phyloP scores from a whole-genome alignment of 176 grass and related monocot species.

The Phoenix roebelenii region DNA sequence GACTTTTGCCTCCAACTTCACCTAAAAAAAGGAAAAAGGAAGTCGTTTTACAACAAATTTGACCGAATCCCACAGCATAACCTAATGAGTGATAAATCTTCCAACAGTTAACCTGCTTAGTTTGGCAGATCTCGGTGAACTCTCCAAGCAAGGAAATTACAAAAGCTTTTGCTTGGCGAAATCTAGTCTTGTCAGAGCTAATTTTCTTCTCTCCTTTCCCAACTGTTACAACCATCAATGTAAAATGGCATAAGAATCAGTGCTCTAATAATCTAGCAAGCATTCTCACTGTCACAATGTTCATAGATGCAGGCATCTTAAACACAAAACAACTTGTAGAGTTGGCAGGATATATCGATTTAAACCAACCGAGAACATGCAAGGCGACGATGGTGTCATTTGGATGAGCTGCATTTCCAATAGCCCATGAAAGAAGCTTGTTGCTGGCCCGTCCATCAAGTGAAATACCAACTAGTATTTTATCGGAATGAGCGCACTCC shows the following conservation, averaged over 20 bases:
- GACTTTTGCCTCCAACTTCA: conserved; percentile 91
- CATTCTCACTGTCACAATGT: no score
- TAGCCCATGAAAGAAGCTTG: conserved; percentile 78
- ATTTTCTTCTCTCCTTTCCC: conserved; percentile 22
- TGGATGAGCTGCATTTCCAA: conserved; percentile 43
- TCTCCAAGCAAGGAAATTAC: conserved; percentile 88
- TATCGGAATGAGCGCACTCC: conserved; percentile 35
- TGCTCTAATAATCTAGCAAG: no score
- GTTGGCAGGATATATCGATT: no score
- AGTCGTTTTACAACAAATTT: no score
- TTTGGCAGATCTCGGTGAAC: conserved; percentile 54
- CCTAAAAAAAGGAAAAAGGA: conserved; percentile 20
- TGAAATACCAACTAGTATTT: conserved; percentile 72
- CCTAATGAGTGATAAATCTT: not conserved
- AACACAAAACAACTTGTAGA: no score
- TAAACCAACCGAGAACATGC: conserved; percentile 56
- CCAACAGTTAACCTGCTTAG: conserved; percentile 52
- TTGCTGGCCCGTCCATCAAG: conserved; percentile 40
- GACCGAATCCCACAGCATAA: no score
- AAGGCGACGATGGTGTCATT: conserved; percentile 65
- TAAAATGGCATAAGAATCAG: no score
- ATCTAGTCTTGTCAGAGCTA: conserved; percentile 34
- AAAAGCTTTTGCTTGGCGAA: conserved; percentile 72
- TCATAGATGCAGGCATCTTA: no score
- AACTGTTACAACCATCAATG: conserved; percentile 11